Conservation (phyloP, 768 basidiomycete species). For the Termitomyces sp. region DNA sequence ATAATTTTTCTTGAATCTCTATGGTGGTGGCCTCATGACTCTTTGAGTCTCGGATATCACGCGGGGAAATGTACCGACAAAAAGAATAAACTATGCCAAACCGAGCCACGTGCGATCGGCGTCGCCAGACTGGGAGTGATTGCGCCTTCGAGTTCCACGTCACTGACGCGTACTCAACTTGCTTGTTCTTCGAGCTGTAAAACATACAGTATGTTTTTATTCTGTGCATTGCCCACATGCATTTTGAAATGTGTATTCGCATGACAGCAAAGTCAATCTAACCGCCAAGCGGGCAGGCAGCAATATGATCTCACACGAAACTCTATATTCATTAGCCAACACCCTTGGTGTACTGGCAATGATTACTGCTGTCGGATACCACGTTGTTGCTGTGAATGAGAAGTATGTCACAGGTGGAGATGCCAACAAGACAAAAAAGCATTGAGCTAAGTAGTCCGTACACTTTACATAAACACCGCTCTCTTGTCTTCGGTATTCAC, state of each 20-base stretch:
- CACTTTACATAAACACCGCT: neutral
- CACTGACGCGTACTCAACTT: neutral
- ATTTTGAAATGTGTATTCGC: neutral
- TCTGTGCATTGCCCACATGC: neutral
- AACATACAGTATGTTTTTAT: neutral
- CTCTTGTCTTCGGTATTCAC: neutral
- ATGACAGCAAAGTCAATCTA: neutral
- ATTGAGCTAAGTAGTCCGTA: slow-evolving; percentile 6
- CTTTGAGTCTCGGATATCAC: too few relatives aligned
- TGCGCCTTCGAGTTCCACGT: slow-evolving; percentile 1
- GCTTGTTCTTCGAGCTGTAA: neutral
- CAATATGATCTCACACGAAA: slow-evolving; percentile 76
- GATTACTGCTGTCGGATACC: slow-evolving; percentile 85
- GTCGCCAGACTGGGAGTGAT: neutral
- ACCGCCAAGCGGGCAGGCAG: slow-evolving; percentile 3
- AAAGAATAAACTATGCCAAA: neutral
- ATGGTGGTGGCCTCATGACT: too few relatives aligned
- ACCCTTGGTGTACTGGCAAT: slow-evolving; percentile 82
- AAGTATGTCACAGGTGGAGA: slow-evolving; percentile 32
- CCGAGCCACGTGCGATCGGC: slow-evolving; percentile 22
- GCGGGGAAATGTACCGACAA: too few relatives aligned
- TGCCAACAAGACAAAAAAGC: slow-evolving; percentile 21
- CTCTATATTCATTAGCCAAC: slow-evolving; percentile 81
- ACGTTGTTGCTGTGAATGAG: slow-evolving; percentile 86
- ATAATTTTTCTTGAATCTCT: too few relatives aligned